These are phyloP conservation scores for Clohesyomyces aquaticus DNA, from an alignment of 495 filamentous ascomycete species.

Conservation along the genomic window DNA sequence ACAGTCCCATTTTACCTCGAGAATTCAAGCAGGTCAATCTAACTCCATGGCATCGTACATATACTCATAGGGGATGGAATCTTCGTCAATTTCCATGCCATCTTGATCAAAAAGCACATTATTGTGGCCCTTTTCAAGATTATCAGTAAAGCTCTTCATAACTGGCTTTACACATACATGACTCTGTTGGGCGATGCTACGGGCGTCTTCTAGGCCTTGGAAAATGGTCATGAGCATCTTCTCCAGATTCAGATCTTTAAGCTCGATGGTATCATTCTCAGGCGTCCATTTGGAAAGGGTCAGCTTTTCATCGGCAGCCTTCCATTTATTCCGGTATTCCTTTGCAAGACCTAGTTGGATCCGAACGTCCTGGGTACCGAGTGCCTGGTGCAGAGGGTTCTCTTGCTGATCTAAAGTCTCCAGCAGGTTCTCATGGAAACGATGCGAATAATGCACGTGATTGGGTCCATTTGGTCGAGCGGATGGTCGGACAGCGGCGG, in stretches of 20 bases:
- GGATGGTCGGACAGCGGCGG: neutral
- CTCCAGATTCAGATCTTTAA: conserved; percentile 55
- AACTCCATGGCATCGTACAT: conserved; percentile 70
- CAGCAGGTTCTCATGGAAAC: conserved; percentile 68
- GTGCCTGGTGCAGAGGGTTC: conserved; percentile 56
- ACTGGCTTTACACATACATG: neutral
- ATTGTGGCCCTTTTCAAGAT: conserved; percentile 43
- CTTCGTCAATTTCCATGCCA: conserved; percentile 30
- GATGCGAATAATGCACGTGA: conserved; percentile 45
- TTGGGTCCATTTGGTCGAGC: neutral
- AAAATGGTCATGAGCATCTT: conserved; percentile 54
- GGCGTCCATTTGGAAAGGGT: neutral
- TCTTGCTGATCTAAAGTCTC: conserved; percentile 54
- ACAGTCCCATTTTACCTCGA: too few relatives aligned
- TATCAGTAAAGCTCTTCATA: neutral
- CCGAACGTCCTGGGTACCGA: conserved; percentile 55
- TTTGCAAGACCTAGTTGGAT: conserved; percentile 61
- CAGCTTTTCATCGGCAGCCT: conserved; percentile 54
- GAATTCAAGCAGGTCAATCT: too few relatives aligned
- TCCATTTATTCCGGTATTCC: conserved; percentile 69
- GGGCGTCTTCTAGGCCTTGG: conserved; percentile 48
- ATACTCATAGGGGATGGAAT: conserved; percentile 54
- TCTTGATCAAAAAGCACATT: neutral
- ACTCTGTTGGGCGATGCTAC: conserved; percentile 37
- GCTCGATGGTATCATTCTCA: conserved; percentile 51